These are phyloP conservation scores for Erythrophleum ivorense DNA, from an alignment of 331 rosid species.

Conservation along the genomic window DNA sequence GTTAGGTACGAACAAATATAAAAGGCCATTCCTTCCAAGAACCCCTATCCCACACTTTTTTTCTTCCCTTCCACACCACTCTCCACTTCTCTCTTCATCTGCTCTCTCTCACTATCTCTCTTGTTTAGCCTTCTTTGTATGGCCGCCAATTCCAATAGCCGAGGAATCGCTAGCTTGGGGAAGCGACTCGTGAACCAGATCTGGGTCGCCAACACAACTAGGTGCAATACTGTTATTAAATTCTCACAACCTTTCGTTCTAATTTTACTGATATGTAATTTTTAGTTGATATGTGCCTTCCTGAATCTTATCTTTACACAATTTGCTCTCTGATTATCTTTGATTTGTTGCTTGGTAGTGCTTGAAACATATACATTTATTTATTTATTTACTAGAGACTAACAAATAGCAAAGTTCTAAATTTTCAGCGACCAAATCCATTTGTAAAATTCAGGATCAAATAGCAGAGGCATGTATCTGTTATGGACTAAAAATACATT, in stretches of 20 bases:
- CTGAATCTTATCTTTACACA: not conserved
- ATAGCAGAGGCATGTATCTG: not conserved
- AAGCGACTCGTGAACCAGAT: constrained; percentile 66
- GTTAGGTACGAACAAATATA: not conserved
- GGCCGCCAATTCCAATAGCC: constrained; percentile 84
- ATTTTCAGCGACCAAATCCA: not conserved
- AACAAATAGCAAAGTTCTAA: not conserved
- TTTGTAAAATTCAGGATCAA: not conserved
- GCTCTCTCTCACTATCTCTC: not conserved
- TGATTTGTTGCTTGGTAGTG: not conserved
- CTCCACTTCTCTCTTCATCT: not conserved
- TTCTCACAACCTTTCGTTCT: not conserved
- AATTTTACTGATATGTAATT: not conserved
- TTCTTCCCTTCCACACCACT: not conserved
- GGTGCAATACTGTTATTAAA: constrained; percentile 37
- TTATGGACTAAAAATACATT: no score
- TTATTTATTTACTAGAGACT: not conserved
- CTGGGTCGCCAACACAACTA: constrained; percentile 50
- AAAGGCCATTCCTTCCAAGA: not conserved
- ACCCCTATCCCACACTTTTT: not conserved
- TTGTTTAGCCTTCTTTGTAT: constrained; percentile 51
- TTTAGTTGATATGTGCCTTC: not conserved
- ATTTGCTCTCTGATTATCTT: not conserved
- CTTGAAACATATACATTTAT: not conserved
- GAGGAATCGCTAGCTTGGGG: constrained; percentile 67